Evolutionary conservation across 169 alveolate species (phyloP).

Genomic region (Plasmodium vinckei): DNA sequence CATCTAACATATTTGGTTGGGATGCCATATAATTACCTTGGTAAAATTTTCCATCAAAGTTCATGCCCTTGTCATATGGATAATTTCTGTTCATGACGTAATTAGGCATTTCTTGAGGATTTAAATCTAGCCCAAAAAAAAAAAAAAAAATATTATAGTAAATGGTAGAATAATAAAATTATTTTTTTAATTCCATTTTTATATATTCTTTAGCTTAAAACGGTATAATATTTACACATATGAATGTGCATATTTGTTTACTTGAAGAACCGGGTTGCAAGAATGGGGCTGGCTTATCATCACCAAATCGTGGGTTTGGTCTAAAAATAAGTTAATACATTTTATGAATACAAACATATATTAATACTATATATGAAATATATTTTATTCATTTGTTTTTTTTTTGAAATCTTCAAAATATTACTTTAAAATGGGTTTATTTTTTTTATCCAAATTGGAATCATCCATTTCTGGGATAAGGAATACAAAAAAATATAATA

Average conservation of each 20-base stretch:
- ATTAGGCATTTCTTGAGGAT: conserved; percentile 16
- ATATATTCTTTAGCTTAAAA: no score
- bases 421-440: conserved; percentile 67
- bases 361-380: neutral
- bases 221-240: neutral
- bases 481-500: conserved; percentile 1
- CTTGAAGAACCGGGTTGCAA: conserved; percentile 55
- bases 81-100: conserved; percentile 14
- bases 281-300: conserved; percentile 27
- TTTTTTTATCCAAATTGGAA: conserved; percentile 31
- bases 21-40: conserved; percentile 18
- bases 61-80: conserved; percentile 13
- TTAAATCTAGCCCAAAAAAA: neutral
- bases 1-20: conserved; percentile 11
- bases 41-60: conserved; percentile 10
- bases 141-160: neutral
- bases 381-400: conserved; percentile 4
- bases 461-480: conserved; percentile 9
- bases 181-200: no score
- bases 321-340: conserved; percentile 6
- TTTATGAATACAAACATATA: neutral
- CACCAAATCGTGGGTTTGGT: conserved; percentile 71
- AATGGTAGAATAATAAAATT: neutral
- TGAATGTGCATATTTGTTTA: neutral
- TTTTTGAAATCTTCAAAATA: neutral